Conservation (phyloP, 2,329 filamentous ascomycete species). For the Trichoderma semiorbis region DNA sequence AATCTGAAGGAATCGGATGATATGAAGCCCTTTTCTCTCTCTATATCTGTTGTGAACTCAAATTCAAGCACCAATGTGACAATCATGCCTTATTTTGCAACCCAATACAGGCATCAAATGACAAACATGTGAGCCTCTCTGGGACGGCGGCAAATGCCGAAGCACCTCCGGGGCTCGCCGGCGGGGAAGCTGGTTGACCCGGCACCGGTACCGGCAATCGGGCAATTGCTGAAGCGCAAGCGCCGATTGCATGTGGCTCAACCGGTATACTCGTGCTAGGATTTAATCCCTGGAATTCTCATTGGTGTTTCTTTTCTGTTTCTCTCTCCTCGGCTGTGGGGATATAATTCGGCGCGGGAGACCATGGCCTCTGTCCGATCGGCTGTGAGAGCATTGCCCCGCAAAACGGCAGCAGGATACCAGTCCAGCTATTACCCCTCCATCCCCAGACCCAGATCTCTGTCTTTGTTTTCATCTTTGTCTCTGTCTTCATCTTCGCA, state of each 20-base stretch:
- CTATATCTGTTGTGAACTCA: background rate
- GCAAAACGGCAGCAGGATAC: conserved; percentile 23
- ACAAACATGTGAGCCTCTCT: background rate
- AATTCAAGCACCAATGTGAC: background rate
- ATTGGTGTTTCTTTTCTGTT: conserved; percentile 1
- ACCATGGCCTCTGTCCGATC: conserved; percentile 26
- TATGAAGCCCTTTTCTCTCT: background rate
- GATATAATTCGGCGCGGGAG: conserved; percentile 8
- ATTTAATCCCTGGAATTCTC: background rate
- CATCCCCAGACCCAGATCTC: conserved; percentile 13
- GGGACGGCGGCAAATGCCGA: background rate
- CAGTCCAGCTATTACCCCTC: conserved; percentile 28
- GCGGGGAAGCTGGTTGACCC: conserved; percentile 13
- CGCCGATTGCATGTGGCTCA: background rate
- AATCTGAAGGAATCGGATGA: background rate
- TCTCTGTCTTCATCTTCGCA: conserved; percentile 4
- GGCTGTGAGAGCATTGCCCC: conserved; percentile 29
- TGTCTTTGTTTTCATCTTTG: background rate
- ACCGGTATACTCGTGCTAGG: background rate
- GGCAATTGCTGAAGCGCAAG: conserved; percentile 16
- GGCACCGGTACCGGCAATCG: conserved; percentile 17
- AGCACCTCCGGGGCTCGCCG: conserved; percentile 14
- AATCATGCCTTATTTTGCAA: background rate
- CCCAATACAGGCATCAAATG: background rate
- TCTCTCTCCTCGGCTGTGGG: conserved; percentile 13